A percentile compares a stretch with the other conserved stretches of the same genome.
phyloP scores from a whole-genome alignment of 306 rosid genomes.

The Lathyrus aphaca region DNA sequence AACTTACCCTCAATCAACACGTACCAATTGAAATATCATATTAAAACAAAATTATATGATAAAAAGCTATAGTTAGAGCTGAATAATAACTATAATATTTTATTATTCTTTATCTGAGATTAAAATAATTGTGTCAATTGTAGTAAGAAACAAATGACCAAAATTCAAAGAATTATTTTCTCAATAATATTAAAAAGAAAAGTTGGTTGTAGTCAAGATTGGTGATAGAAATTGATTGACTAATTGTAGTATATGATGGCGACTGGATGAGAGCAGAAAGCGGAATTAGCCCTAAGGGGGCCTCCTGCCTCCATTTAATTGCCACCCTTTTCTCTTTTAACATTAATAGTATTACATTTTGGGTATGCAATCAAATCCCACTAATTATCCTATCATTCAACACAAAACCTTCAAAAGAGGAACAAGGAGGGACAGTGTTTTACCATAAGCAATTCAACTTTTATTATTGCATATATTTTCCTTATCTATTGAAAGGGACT shows the following conservation, averaged over 20 bases:
- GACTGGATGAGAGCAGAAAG: slow-evolving; percentile 11
- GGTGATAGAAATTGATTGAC: background rate
- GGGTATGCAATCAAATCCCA: slow-evolving; percentile 20
- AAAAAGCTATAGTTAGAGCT: no score
- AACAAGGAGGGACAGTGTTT: slow-evolving; percentile 4
- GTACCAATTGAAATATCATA: no score
- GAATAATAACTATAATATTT: no score
- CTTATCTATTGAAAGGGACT: slow-evolving; percentile 1
- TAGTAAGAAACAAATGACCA: no score
- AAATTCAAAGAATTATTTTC: no score
- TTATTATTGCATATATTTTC: background rate
- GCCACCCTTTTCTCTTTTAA: slow-evolving; percentile 10
- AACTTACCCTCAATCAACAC: no score
- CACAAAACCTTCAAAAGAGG: background rate
- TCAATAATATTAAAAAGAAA: no score
- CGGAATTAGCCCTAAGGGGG: background rate
- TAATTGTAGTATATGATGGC: background rate
- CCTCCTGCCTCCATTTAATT: slow-evolving; percentile 32
- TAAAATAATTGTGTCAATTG: no score
- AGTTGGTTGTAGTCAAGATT: background rate
- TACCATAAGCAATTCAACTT: slow-evolving; percentile 7
- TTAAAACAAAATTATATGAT: no score
- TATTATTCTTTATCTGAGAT: no score
- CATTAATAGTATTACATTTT: background rate
- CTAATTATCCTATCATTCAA: background rate